Base-by-base conservation (phyloP, 83 land plant genomes). In the Isoetes engelmannii region DNA sequence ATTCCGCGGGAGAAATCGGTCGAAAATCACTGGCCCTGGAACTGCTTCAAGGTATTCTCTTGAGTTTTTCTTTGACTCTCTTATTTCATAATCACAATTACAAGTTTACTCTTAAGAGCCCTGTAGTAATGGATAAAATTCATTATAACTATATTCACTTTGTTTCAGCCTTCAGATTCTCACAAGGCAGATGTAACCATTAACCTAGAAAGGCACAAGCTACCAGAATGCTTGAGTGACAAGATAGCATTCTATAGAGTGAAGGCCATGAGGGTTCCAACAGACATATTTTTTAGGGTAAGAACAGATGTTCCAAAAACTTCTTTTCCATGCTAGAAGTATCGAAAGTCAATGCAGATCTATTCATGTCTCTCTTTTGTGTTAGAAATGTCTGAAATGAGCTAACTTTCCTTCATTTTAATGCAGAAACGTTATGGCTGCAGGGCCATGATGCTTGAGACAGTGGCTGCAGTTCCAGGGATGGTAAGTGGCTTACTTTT, bases 381-480 rank as follows among this genome's bases (percentile, higher is more conserved):
- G 37, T 28, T 28, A 28, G 37, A 28, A 28, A 28, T 28, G 37
- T 28, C 37, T 28, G 37, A 28, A 28, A 28, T 28, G 37, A 28
- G 37, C 37, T 28, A 28, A 28, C 37, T 28, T 2, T 28, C 37
- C 37, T 28, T 28, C 37, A 28, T 28, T 41, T 17, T 67, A 21
- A 8, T 49, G 61, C 85, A 92, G 97, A 86, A 87, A 73, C 74
- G 98, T 44, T 93, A 84, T 69, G 98, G 92, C 4, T 87, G 92
- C 69, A 82, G 96, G 4, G 98, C 92, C 20, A 84, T 93, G 98
- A 93, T 93, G 98, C 74, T 93, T 50, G 98, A 93, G 71, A 93
- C 98, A 0, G 98, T 93, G 57, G 98, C 98, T 5, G 98, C 96
- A 1, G 96, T 93, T 6, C 98, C 98, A 18, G 98, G 98, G 0